Evolutionary conservation across 306 rosid genomes (phyloP).

Genomic region (Trifolium fragiferum): DNA sequence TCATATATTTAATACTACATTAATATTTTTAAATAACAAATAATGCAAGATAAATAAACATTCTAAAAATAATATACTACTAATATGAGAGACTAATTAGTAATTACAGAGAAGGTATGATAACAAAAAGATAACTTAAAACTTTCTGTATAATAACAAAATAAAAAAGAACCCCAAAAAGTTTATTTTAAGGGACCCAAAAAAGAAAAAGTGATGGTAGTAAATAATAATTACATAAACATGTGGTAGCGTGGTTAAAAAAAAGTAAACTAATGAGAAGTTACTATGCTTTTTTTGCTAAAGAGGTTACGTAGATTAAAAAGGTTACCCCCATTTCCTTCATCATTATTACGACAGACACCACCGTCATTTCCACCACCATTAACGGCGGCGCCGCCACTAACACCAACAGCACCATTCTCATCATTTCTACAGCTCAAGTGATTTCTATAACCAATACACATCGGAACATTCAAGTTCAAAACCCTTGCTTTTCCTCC

Average conservation of each 20-base stretch:
- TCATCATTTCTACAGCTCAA: conserved; percentile 76
- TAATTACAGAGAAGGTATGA: conserved; percentile 5
- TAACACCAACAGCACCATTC: conserved; percentile 44
- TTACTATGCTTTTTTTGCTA: conserved; percentile 68
- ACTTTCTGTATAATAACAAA: conserved; percentile 47
- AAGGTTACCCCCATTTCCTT: conserved; percentile 61
- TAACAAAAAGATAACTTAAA: conserved; percentile 26
- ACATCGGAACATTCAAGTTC: conserved; percentile 85
- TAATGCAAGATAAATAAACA: not conserved
- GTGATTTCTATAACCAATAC: conserved; percentile 72
- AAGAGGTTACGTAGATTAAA: conserved; percentile 84
- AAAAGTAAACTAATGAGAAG: conserved; percentile 48
- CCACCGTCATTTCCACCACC: conserved; percentile 30
- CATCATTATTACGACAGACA: conserved; percentile 42
- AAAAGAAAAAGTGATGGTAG: not conserved
- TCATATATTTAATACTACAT: no score
- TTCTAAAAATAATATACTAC: not conserved
- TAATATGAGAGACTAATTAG: not conserved
- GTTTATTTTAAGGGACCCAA: conserved; percentile 17
- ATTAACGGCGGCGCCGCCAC: conserved; percentile 18
- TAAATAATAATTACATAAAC: conserved; percentile 15
- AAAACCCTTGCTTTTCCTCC: conserved; percentile 56
- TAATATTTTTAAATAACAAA: no score
- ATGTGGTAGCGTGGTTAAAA: conserved; percentile 2
- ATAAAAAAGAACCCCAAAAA: not conserved